phyloP scores from a whole-genome alignment of 1,284 basidiomycete genomes.

The Moesziomyces sp. region DNA sequence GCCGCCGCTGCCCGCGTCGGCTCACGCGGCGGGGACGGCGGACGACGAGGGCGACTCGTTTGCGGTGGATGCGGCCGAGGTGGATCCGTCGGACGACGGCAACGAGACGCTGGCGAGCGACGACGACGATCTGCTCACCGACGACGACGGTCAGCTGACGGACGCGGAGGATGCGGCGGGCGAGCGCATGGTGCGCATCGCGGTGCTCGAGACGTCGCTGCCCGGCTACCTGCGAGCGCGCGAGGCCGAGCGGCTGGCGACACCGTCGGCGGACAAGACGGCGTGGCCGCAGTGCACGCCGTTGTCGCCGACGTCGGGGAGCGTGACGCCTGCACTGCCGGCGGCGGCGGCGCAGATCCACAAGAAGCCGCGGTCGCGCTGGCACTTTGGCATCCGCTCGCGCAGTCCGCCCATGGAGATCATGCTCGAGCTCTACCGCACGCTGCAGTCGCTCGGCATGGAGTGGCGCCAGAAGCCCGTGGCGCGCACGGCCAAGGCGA shows the following conservation, averaged over 20 bases:
- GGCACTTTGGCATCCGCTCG: slow-evolving; percentile 98
- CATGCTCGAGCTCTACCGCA: slow-evolving; percentile 97
- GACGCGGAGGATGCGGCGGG: slow-evolving; percentile 46
- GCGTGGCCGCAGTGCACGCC: slow-evolving; percentile 44
- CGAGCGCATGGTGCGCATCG: slow-evolving; percentile 40
- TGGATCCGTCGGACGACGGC: slow-evolving; percentile 55
- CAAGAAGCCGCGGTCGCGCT: slow-evolving; percentile 71
- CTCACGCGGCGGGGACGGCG: slow-evolving; percentile 16
- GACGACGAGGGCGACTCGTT: slow-evolving; percentile 31
- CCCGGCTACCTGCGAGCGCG: slow-evolving; percentile 33
- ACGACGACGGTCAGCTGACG: slow-evolving; percentile 50
- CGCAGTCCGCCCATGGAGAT: slow-evolving; percentile 98
- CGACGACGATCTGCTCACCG: slow-evolving; percentile 52
- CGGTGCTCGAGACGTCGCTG: slow-evolving; percentile 59
- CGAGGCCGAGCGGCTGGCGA: slow-evolving; percentile 37
- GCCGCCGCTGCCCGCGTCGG: slow-evolving; percentile 20
- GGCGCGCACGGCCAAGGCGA: slow-evolving; percentile 15
- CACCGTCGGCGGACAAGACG: slow-evolving; percentile 41
- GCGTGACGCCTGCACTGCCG: slow-evolving; percentile 11
- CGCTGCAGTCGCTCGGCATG: slow-evolving; percentile 91
- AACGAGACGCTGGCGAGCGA: slow-evolving; percentile 52
- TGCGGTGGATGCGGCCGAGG: slow-evolving; percentile 43
- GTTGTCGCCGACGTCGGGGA: slow-evolving; percentile 11
- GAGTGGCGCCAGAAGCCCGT: slow-evolving; percentile 77
- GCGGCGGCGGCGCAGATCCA: slow-evolving; percentile 37